Percentiles rank a stretch among this genome's conserved stretches.
Evolutionary conservation across 352 stramenopile genomes (phyloP).

Genomic region (Phytopythium oedochilum): DNA sequence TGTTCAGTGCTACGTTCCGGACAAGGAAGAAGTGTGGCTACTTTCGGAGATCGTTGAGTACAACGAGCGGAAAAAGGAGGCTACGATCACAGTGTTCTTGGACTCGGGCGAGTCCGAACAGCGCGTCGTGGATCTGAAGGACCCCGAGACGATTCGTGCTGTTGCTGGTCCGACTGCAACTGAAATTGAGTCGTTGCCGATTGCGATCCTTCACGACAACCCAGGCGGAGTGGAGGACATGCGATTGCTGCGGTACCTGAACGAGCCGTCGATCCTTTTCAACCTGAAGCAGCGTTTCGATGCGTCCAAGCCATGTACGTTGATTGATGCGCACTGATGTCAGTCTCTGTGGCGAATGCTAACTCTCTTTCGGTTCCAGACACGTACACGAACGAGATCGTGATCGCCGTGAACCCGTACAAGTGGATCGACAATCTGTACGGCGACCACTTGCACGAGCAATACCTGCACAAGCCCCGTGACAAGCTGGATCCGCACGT

Average conservation of each 20-base stretch:
- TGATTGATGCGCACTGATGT: background rate
- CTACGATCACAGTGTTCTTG: constrained; percentile 71
- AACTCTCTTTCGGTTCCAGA: constrained; percentile 27
- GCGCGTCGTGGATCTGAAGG: constrained; percentile 76
- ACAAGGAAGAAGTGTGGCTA: constrained; percentile 85
- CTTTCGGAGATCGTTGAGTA: constrained; percentile 80
- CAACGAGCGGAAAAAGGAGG: constrained; percentile 76
- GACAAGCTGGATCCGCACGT: constrained; percentile 73
- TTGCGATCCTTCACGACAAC: constrained; percentile 81
- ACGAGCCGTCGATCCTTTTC: constrained; percentile 92
- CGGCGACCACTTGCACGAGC: constrained; percentile 77
- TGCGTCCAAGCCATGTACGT: constrained; percentile 86
- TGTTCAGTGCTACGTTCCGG: constrained; percentile 87
- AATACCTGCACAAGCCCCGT: constrained; percentile 74
- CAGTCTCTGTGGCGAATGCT: background rate
- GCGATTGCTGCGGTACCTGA: constrained; percentile 85
- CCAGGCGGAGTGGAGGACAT: constrained; percentile 81
- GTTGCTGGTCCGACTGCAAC: constrained; percentile 70
- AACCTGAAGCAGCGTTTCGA: constrained; percentile 91
- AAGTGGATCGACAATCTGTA: constrained; percentile 92
- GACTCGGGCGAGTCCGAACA: constrained; percentile 59
- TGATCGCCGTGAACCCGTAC: constrained; percentile 98
- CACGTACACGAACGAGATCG: constrained; percentile 97
- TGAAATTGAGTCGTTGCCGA: constrained; percentile 76
- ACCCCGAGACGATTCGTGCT: constrained; percentile 79